Conservation (phyloP, 139 green algal genomes). For the Chlorella ohadii region DNA sequence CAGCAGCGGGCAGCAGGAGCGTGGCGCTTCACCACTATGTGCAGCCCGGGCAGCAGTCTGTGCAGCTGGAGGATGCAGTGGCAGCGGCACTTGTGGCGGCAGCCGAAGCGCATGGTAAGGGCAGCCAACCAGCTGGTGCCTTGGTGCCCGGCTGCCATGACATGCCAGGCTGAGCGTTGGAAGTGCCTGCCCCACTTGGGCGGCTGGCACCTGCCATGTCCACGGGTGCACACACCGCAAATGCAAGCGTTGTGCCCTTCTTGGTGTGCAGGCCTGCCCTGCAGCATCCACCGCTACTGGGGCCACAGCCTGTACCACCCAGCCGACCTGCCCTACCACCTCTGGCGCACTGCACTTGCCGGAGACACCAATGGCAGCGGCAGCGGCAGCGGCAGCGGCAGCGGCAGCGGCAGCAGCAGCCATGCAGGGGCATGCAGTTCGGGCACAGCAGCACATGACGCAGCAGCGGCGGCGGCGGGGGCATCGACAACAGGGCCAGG, state of each 20-base stretch:
- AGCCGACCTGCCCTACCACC: constrained; percentile 63
- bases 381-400: neutral
- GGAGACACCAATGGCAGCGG: neutral
- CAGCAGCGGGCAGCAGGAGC: neutral
- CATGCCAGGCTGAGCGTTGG: too few relatives aligned
- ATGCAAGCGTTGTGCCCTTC: too few relatives aligned
- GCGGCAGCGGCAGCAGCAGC: neutral
- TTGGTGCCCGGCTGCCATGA: too few relatives aligned
- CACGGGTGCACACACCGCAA: too few relatives aligned
- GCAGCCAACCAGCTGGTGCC: too few relatives aligned
- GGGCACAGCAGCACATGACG: neutral
- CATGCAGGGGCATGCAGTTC: too few relatives aligned
- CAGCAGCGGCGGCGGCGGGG: neutral
- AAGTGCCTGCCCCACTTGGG: too few relatives aligned
- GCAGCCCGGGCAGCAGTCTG: neutral
- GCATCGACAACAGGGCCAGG: neutral
- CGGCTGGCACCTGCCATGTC: too few relatives aligned
- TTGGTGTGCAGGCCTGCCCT: constrained; percentile 9
- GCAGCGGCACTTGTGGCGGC: neutral
- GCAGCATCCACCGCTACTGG: constrained; percentile 40
- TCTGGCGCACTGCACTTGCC: neutral
- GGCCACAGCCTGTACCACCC: constrained; percentile 67
- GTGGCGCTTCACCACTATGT: constrained; percentile 8
- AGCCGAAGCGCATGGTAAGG: neutral
- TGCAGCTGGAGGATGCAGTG: constrained; percentile 10